Percentiles rank a stretch among this genome's conserved stretches.
These are phyloP conservation scores for Diplocarpon rosae DNA, from an alignment of 2,329 filamentous ascomycete genomes.

Conservation along the genomic window DNA sequence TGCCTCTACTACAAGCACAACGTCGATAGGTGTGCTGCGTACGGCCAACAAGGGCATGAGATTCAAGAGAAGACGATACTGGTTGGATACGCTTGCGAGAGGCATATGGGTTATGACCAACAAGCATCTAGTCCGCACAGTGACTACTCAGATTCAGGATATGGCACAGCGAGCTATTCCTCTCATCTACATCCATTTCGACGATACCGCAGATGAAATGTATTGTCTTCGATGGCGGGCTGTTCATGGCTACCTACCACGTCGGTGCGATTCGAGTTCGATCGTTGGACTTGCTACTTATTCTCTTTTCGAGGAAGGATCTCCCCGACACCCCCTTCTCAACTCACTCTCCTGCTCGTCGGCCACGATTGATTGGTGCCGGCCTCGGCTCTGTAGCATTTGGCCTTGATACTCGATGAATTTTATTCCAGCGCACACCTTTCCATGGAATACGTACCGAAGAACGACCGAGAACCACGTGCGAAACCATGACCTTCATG, in stretches of 20 bases:
- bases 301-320: constrained; percentile 25
- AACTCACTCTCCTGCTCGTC: constrained; percentile 25
- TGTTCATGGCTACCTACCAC: constrained; percentile 26
- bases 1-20: constrained; percentile 60
- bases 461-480: too few species aligned
- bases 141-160: constrained; percentile 27
- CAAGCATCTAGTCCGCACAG: constrained; percentile 15
- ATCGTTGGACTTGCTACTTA: constrained; percentile 25
- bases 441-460: too few species aligned
- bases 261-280: constrained; percentile 25
- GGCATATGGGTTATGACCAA: constrained; percentile 30
- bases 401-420: too few species aligned
- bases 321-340: constrained; percentile 24
- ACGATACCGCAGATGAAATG: constrained; percentile 25
- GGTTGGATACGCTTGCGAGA: constrained; percentile 56
- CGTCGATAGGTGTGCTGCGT: constrained; percentile 54
- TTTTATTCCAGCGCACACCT: too few species aligned
- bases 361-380: constrained; percentile 23
- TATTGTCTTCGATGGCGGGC: constrained; percentile 28
- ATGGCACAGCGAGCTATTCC: constrained; percentile 25
- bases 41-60: constrained; percentile 50
- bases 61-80: constrained; percentile 56
- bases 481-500: too few species aligned
- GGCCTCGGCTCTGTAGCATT: constrained; percentile 21
- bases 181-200: constrained; percentile 22